Percentiles rank a stretch among this genome's conserved stretches.
These are phyloP conservation scores for Vanrija sp. DNA, from an alignment of 1,284 basidiomycete species.

Conservation along the genomic window DNA sequence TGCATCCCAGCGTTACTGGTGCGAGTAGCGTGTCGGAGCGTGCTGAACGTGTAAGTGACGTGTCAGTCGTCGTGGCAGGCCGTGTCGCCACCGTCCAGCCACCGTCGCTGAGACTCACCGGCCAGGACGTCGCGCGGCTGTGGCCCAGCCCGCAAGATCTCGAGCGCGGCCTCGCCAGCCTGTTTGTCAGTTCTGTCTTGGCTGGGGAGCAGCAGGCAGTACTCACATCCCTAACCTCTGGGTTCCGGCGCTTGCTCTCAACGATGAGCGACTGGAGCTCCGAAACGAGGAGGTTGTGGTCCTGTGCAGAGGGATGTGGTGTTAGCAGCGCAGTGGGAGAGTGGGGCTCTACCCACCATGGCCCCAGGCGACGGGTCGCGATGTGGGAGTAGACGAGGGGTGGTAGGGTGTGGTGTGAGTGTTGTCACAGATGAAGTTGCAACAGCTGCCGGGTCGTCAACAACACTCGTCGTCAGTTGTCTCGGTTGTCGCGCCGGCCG, in stretches of 20 bases:
- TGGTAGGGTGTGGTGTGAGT: neutral
- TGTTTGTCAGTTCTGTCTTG: conserved; percentile 16
- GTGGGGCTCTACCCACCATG: conserved; percentile 1
- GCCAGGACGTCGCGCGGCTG: conserved; percentile 47
- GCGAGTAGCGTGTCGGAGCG: conserved; percentile 75
- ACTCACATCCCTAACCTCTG: conserved; percentile 73
- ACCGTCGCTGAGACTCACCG: conserved; percentile 21
- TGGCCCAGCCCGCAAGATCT: conserved; percentile 68
- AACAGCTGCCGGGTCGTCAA: too few relatives aligned
- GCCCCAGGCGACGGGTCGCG: neutral
- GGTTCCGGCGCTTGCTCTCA: conserved; percentile 74
- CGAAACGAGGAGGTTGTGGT: conserved; percentile 46
- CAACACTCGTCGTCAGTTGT: too few relatives aligned
- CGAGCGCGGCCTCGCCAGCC: conserved; percentile 77
- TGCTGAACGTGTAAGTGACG: conserved; percentile 47
- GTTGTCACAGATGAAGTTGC: neutral
- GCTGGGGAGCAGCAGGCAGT: too few relatives aligned
- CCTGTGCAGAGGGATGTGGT: conserved; percentile 20
- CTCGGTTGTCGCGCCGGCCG: too few relatives aligned
- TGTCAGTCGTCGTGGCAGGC: neutral
- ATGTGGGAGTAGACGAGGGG: neutral
- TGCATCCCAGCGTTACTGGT: conserved; percentile 90
- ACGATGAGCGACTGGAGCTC: conserved; percentile 65
- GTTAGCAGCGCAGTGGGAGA: too few relatives aligned
- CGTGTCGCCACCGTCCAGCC: conserved; percentile 53